Evolutionary conservation across 352 stramenopile genomes (phyloP).

Genomic region (Blastocystis sp.): DNA sequence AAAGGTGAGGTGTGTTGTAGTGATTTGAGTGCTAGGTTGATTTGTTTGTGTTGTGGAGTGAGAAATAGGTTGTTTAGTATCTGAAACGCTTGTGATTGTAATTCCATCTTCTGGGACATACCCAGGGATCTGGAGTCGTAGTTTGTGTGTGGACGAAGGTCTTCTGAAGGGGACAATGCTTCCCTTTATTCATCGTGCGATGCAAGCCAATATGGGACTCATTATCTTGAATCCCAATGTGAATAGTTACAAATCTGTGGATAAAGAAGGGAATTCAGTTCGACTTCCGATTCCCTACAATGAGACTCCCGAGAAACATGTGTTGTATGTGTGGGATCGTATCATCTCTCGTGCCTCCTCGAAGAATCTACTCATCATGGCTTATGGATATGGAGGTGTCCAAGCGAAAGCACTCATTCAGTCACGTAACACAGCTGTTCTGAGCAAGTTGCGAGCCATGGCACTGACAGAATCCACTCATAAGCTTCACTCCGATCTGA

Average conservation of each 20-base stretch:
- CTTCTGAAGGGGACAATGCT: slow-evolving; percentile 82
- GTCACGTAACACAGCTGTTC: slow-evolving; percentile 78
- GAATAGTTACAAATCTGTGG: slow-evolving; percentile 75
- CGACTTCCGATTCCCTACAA: slow-evolving; percentile 80
- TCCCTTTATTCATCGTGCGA: slow-evolving; percentile 81
- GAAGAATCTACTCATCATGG: slow-evolving; percentile 79
- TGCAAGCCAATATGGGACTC: slow-evolving; percentile 80
- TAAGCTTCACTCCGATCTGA: slow-evolving; percentile 7
- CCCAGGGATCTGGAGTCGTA: slow-evolving; percentile 80
- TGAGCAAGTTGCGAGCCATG: slow-evolving; percentile 80
- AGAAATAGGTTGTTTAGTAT: slow-evolving; percentile 34
- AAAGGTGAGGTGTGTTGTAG: background rate
- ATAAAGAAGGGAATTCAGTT: slow-evolving; percentile 79
- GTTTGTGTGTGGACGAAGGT: slow-evolving; percentile 79
- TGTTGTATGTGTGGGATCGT: slow-evolving; percentile 81
- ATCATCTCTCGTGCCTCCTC: slow-evolving; percentile 77
- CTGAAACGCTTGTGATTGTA: slow-evolving; percentile 78
- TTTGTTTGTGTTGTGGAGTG: background rate
- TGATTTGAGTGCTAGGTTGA: slow-evolving; percentile 10
- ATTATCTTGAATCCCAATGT: slow-evolving; percentile 84
- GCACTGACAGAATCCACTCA: slow-evolving; percentile 82
- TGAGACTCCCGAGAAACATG: slow-evolving; percentile 80
- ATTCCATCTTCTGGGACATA: slow-evolving; percentile 79
- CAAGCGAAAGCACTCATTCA: slow-evolving; percentile 83
- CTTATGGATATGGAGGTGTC: slow-evolving; percentile 82